Percentiles rank a stretch among this genome's conserved stretches.
Evolutionary conservation across 305 asterid species (phyloP).

Genomic region (Ajuga reptans): DNA sequence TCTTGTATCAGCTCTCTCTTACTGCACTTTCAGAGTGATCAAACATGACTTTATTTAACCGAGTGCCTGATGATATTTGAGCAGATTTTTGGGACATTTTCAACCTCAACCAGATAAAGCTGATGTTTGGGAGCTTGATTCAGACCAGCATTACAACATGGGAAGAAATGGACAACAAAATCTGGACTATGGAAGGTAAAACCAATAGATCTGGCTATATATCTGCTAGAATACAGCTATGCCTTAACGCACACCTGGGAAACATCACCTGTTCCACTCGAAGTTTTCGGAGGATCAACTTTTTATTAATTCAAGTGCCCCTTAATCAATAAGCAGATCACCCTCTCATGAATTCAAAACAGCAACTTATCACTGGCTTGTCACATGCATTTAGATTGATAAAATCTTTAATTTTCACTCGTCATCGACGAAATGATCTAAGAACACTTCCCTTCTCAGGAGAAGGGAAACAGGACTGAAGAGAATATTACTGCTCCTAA

Average conservation of each 20-base stretch:
- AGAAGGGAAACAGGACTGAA: neutral
- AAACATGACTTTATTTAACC: conserved; percentile 12
- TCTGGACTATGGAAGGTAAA: conserved; percentile 45
- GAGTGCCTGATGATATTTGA: conserved; percentile 24
- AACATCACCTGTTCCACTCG: neutral
- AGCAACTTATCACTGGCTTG: neutral
- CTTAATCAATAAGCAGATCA: neutral
- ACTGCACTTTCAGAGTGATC: conserved; percentile 1
- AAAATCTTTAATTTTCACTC: neutral
- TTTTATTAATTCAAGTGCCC: conserved; percentile 1
- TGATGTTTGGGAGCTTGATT: conserved; percentile 86
- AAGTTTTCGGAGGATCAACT: neutral
- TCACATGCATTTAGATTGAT: neutral
- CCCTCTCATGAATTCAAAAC: conserved; percentile 13
- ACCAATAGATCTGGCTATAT: conserved; percentile 11
- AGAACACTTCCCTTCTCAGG: neutral
- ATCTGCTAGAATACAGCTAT: conserved; percentile 10
- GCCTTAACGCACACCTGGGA: neutral
- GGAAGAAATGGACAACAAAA: conserved; percentile 49
- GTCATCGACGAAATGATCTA: neutral
- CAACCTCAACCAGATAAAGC: conserved; percentile 78
- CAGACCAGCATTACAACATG: conserved; percentile 53
- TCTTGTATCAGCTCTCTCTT: conserved; percentile 7
- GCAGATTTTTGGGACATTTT: conserved; percentile 89
- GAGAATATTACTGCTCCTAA: neutral